These are phyloP conservation scores for Fusarium globosum DNA, from an alignment of 2,329 filamentous ascomycete genomes.

Conservation along the genomic window DNA sequence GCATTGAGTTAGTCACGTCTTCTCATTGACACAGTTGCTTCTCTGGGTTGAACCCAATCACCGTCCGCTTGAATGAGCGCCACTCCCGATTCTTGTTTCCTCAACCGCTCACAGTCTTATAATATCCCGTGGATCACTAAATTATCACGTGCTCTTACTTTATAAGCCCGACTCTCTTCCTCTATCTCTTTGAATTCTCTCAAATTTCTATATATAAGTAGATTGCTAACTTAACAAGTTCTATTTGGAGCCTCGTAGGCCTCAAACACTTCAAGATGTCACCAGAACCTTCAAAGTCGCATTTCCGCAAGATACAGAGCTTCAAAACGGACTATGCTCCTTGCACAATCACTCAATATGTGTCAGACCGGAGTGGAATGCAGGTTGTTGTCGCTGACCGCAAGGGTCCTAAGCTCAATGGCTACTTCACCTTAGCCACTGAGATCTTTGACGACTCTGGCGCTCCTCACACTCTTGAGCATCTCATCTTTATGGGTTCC, in stretches of 20 bases:
- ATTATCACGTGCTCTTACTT: neutral
- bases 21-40: neutral
- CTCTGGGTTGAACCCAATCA: neutral
- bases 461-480: slow-evolving; percentile 87
- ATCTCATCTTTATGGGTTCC: slow-evolving; percentile 89
- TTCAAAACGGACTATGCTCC: slow-evolving; percentile 93
- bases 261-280: slow-evolving; percentile 60
- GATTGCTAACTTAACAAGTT: slow-evolving; percentile 31
- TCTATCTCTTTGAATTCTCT: neutral
- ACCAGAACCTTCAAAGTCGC: slow-evolving; percentile 59
- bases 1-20: slow-evolving; percentile 27
- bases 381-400: slow-evolving; percentile 91
- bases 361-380: slow-evolving; percentile 94
- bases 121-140: neutral
- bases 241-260: slow-evolving; percentile 35
- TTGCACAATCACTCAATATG: slow-evolving; percentile 91
- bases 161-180: neutral
- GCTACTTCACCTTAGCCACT: slow-evolving; percentile 94
- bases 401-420: slow-evolving; percentile 92
- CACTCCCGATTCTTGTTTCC: neutral
- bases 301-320: slow-evolving; percentile 85
- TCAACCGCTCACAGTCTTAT: neutral
- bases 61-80: neutral
- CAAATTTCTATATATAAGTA: neutral
- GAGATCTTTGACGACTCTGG: slow-evolving; percentile 98